Evolutionary conservation across 2,329 filamentous ascomycete genomes (phyloP).

Genomic region (Apiospora hydei): DNA sequence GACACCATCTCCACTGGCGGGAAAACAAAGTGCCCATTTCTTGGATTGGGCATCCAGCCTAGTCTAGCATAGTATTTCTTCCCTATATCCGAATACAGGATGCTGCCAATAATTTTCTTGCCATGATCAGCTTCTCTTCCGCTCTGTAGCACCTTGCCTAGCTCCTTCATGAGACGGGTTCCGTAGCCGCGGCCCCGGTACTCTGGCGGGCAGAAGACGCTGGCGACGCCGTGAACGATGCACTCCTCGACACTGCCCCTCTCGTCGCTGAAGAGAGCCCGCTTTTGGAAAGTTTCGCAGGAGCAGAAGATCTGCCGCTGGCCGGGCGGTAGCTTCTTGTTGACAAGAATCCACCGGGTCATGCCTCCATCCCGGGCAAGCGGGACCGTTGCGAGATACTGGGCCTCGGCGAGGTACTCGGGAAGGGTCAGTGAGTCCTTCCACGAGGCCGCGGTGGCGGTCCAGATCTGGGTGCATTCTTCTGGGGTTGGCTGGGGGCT

Average conservation of each 20-base stretch:
- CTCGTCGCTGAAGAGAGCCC: conserved; percentile 53
- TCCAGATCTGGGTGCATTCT: conserved; percentile 31
- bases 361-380: conserved; percentile 67
- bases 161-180: conserved; percentile 73
- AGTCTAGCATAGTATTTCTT: conserved; percentile 79
- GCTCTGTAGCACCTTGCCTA: conserved; percentile 50
- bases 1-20: not conserved
- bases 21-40: conserved; percentile 42
- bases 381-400: conserved; percentile 62
- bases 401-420: conserved; percentile 66
- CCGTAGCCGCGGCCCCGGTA: conserved; percentile 80
- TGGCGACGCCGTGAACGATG: conserved; percentile 76
- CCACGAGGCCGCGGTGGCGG: conserved; percentile 29
- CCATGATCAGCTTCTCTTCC: too few relatives aligned
- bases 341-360: conserved; percentile 70
- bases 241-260: conserved; percentile 58
- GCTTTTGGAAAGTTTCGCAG: conserved; percentile 70
- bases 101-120: conserved; percentile 65
- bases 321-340: conserved; percentile 38
- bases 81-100: conserved; percentile 88
- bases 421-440: conserved; percentile 27
- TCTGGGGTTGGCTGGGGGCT: conserved; percentile 27
- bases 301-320: conserved; percentile 64
- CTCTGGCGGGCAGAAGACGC: conserved; percentile 76
- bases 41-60: conserved; percentile 79